Conservation (phyloP, 2,329 filamentous ascomycete species). For the Knufia fluminis region DNA sequence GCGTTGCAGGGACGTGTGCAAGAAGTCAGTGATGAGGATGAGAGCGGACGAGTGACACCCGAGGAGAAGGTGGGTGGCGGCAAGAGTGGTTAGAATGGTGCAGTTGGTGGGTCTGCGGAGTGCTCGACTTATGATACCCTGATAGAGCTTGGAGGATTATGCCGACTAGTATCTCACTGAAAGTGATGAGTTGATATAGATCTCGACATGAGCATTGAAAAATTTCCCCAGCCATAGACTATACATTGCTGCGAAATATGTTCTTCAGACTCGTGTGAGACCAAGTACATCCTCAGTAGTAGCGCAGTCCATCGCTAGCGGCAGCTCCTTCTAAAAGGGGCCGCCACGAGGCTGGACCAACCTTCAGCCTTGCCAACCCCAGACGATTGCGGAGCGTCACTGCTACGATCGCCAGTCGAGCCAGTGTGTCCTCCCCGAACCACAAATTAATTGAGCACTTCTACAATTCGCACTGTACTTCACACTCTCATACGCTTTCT, state of each 20-base stretch:
- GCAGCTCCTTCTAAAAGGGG: neutral
- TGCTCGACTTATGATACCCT: no score
- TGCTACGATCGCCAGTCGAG: neutral
- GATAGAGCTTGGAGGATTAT: no score
- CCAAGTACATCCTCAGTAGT: no score
- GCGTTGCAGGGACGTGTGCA: conserved; percentile 24
- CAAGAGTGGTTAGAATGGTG: conserved; percentile 9
- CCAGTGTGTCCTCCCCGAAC: neutral
- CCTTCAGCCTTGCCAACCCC: neutral
- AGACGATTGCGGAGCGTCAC: neutral
- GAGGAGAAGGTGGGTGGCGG: conserved; percentile 33
- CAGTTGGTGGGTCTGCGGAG: neutral
- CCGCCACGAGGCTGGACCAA: neutral
- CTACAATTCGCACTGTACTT: no score
- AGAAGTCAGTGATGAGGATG: conserved; percentile 26
- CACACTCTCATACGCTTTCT: no score
- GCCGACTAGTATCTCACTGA: no score
- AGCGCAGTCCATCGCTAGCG: no score
- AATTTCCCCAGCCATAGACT: no score
- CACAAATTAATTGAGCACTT: neutral
- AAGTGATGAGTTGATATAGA: no score
- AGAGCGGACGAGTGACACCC: conserved; percentile 41
- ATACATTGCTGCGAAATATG: no score
- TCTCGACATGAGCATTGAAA: no score
- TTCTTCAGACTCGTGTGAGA: no score